These are phyloP conservation scores for Posidonia oceanica DNA, from an alignment of 116 monocot species.

Conservation along the genomic window DNA sequence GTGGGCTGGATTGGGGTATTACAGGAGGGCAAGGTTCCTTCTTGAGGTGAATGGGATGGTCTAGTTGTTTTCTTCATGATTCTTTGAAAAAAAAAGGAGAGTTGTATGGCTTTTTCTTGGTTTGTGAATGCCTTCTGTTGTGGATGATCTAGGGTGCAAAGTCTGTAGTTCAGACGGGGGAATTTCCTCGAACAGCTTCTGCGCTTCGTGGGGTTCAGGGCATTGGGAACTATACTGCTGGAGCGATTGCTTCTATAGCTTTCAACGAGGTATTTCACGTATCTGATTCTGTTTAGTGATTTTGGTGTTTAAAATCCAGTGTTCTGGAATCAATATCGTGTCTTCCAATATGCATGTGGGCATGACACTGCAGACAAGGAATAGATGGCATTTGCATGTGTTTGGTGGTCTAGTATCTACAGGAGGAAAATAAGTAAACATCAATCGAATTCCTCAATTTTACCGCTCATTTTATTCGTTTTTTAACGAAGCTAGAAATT, in stretches of 20 bases:
- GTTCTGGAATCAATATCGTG: no score
- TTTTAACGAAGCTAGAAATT: no score
- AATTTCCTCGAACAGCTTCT: slow-evolving; percentile 63
- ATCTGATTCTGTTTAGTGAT: neutral
- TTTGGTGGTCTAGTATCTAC: no score
- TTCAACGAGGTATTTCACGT: slow-evolving; percentile 56
- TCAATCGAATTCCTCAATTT: no score
- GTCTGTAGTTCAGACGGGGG: slow-evolving; percentile 40
- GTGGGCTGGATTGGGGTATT: slow-evolving; percentile 98
- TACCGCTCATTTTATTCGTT: no score
- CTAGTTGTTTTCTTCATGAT: neutral
- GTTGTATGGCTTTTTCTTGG: neutral
- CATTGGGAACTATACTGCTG: slow-evolving; percentile 91
- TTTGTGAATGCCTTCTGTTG: neutral
- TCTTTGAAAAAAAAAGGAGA: neutral
- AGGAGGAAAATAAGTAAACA: no score
- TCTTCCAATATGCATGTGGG: no score
- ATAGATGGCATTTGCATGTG: no score
- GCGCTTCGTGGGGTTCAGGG: slow-evolving; percentile 53
- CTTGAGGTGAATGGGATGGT: slow-evolving; percentile 47
- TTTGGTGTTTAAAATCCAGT: neutral
- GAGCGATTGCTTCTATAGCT: slow-evolving; percentile 97
- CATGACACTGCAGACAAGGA: no score
- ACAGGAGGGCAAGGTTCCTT: slow-evolving; percentile 76
- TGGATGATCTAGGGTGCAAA: slow-evolving; percentile 63